Evolutionary conservation across 164 flowering plant species (phyloP), one percentile per base, ranked within the genome.

Genomic region (Stephania japonica): DNA sequence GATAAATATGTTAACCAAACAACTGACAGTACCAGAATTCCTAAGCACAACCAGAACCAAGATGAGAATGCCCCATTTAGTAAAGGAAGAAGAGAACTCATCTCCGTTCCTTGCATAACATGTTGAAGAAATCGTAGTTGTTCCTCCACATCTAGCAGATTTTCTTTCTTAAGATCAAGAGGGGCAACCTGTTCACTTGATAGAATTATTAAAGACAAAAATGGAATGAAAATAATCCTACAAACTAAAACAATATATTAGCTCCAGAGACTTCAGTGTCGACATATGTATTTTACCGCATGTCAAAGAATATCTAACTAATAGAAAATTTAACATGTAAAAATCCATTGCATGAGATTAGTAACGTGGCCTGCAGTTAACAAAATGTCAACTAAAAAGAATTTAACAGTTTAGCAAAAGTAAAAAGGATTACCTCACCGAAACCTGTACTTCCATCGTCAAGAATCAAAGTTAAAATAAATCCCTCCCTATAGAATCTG

Each of bases 151-250:
- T 89, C 94, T 70, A 73, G 68, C 75, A 93, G 50, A 68, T 84
- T 86, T 77, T 91, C 95, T 73, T 83, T 72, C 74, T 87, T 85
- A 77, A 84, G 83, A 70, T 88, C 92, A 59, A 95, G 83, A 69
- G 99, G 99, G 67, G 99, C 90, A 78, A 93, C 90, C 99, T 95
- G 86, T 69, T 79, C 63, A 81, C 67, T n/a, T 50, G 38, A 73
- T 42, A 18, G 41, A 47, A 2, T 62, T 6, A 56, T 56, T 6
- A 50, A 19, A 42, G 4, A 27, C 6, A 41, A 16, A 47, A 73
- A 68, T 8, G 0, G 27, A 47, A 49, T 38, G 1, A 69, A 47
- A 64, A 70, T 18, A 41, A 7, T 3, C 11, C 50, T 65, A 27
- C 11, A 27, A 50, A 42, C 38, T 32, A 32, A 32, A 32, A 32